These are phyloP conservation scores for Phytopythium ostracodes DNA, from an alignment of 352 stramenopile genomes.

Conservation along the genomic window DNA sequence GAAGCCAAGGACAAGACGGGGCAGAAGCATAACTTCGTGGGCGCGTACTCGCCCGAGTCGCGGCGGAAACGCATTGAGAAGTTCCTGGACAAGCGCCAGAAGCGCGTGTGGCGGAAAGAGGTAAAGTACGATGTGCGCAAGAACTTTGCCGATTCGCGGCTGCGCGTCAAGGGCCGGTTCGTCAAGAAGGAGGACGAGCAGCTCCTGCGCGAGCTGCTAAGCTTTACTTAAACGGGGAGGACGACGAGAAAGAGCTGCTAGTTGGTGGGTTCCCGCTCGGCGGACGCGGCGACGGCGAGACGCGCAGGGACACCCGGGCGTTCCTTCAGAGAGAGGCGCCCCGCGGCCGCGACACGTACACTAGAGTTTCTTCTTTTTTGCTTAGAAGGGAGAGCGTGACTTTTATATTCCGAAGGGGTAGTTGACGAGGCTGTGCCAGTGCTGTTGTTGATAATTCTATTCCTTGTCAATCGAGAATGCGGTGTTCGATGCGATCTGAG, in stretches of 20 bases:
- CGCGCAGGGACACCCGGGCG: too few relatives aligned
- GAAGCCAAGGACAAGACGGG: constrained; percentile 42
- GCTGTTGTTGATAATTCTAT: constrained; percentile 7
- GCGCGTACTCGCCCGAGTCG: constrained; percentile 94
- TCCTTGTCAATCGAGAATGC: constrained; percentile 4
- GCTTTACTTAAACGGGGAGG: constrained; percentile 47
- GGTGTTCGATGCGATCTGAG: too few relatives aligned
- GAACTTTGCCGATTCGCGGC: constrained; percentile 96
- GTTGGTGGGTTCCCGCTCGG: neutral
- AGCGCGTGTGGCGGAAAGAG: constrained; percentile 93
- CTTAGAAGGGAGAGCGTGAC: constrained; percentile 4
- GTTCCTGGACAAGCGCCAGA: constrained; percentile 95
- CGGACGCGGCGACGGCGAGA: too few relatives aligned
- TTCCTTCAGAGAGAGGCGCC: neutral
- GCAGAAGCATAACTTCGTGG: constrained; percentile 87
- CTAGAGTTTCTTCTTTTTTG: constrained; percentile 6
- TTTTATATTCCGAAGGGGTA: constrained; percentile 1
- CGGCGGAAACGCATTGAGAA: constrained; percentile 91
- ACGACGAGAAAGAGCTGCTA: constrained; percentile 14
- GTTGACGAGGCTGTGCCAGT: neutral
- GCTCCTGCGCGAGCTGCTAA: constrained; percentile 78
- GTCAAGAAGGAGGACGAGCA: constrained; percentile 98
- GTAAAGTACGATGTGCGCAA: constrained; percentile 99
- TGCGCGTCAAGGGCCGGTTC: constrained; percentile 96
- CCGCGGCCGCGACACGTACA: constrained; percentile 6